Evolutionary conservation across 2,329 filamentous ascomycete genomes (phyloP), one percentile per base, ranked within the genome.

Genomic region (Alternaria panax): DNA sequence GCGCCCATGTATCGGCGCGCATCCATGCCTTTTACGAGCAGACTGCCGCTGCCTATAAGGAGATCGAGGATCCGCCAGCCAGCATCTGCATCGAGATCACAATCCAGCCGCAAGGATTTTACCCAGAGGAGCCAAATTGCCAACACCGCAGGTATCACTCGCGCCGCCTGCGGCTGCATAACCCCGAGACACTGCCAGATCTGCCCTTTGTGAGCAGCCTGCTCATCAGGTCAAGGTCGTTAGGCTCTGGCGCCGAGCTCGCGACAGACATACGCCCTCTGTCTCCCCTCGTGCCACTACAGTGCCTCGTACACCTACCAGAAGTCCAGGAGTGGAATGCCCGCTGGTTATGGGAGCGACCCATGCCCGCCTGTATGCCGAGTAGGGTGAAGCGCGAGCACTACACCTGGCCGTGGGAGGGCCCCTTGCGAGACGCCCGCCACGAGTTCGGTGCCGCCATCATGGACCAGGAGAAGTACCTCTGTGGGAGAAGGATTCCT

Each of bases 371-470:
- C 45, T 25, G 22, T 32, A 53, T 58, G 41, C 42, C 61, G 38
- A 63, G 51, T 41, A 63, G 51, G 54, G 54, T 59, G 20, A 41
- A 62, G 54, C 59, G 51, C 32, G 51, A 64, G 45, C 50, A 62
- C 34, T 62, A 54, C 34, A 59, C 38, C 45, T 57, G 59, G 52
- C 52, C 59, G n/a, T 64, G 48, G 52, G 59, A 64, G 28, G 59
- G 55, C 20, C 59, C 59, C 28, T 28, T 62, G 45, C 55, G 62
- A 57, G 59, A 64, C 30, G 59, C 62, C 34, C 59, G 59, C 12
- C 62, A 64, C 50, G 56, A 64, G 24, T 64, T 64, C 28, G 59
- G 59, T 45, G 50, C 52, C 8, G 62, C 62, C 34, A 62, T 64
- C 28, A 55, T 62, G 8, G 43, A 59, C 36, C 56, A 62, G 28